Percentiles rank a stretch among this genome's conserved stretches.
phyloP scores from a whole-genome alignment of 495 filamentous ascomycete genomes.

The Penicillium salamii region DNA sequence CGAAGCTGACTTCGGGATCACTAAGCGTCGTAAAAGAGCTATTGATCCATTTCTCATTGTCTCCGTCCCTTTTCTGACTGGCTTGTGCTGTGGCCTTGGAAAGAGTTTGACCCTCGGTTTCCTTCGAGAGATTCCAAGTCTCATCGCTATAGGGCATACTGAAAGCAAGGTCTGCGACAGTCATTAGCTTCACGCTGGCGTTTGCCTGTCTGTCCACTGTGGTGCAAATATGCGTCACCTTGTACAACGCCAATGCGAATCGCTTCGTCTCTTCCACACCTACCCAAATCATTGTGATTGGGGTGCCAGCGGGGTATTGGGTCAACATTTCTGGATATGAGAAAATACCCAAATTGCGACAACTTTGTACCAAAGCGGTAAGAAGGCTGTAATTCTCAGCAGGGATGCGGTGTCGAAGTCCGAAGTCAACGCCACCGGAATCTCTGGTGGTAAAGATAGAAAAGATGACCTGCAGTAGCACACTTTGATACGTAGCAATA shows the following conservation, averaged over 20 bases:
- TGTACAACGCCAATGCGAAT: conserved; percentile 22
- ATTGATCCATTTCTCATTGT: no score
- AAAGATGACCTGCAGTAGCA: conserved; percentile 20
- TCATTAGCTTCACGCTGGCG: conserved; percentile 1
- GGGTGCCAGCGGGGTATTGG: conserved; percentile 6
- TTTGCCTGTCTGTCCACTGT: neutral
- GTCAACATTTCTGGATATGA: conserved; percentile 21
- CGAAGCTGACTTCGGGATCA: no score
- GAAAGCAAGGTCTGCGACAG: conserved; percentile 13
- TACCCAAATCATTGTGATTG: conserved; percentile 16
- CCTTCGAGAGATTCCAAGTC: conserved; percentile 8
- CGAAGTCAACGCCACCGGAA: conserved; percentile 2
- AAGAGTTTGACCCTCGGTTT: no score
- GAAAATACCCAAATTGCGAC: conserved; percentile 15
- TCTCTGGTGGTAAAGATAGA: conserved; percentile 11
- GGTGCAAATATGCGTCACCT: conserved; percentile 10
- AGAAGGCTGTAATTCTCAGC: conserved; percentile 10
- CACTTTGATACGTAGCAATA: conserved; percentile 19
- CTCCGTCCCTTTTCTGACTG: no score
- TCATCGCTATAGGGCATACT: conserved; percentile 20
- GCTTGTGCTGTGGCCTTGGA: no score
- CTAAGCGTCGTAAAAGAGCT: no score
- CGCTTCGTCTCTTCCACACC: conserved; percentile 22
- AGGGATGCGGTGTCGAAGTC: conserved; percentile 7
- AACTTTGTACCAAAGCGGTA: conserved; percentile 12